phyloP scores from a whole-genome alignment of 2,329 filamentous ascomycete species.

The Ceratocystis huliohia region DNA sequence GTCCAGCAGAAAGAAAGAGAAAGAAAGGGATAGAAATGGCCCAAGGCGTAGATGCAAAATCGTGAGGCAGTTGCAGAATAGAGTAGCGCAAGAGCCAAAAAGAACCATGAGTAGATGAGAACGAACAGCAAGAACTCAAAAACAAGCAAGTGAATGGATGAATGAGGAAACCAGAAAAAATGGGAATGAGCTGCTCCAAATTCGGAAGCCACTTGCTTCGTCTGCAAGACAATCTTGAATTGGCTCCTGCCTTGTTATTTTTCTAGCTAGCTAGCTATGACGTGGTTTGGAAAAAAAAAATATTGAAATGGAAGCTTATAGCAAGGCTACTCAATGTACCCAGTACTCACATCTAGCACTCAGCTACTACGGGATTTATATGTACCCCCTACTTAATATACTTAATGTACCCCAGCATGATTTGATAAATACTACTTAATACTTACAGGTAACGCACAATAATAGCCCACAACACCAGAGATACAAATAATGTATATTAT shows the following conservation, averaged over 20 bases:
- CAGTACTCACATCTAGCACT: neutral
- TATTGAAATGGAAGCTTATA: neutral
- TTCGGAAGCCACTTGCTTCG: neutral
- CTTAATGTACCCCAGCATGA: neutral
- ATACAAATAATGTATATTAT: neutral
- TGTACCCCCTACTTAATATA: neutral
- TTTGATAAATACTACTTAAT: neutral
- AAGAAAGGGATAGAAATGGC: neutral
- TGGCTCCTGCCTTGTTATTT: neutral
- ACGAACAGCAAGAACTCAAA: neutral
- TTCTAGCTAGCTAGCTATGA: neutral
- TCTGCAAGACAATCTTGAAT: neutral
- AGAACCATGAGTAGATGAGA: neutral
- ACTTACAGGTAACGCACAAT: neutral
- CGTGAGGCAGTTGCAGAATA: conserved; percentile 6
- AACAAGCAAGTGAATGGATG: neutral
- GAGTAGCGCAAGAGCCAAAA: neutral
- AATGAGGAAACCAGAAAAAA: conserved; percentile 3
- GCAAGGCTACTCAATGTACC: neutral
- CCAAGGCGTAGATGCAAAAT: neutral
- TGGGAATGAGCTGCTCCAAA: neutral
- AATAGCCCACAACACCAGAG: neutral
- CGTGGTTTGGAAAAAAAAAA: neutral
- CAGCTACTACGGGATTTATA: neutral
- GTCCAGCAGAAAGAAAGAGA: neutral